These are phyloP conservation scores for Aspergillus melleus DNA, from an alignment of 2,329 filamentous ascomycete genomes.

Conservation along the genomic window DNA sequence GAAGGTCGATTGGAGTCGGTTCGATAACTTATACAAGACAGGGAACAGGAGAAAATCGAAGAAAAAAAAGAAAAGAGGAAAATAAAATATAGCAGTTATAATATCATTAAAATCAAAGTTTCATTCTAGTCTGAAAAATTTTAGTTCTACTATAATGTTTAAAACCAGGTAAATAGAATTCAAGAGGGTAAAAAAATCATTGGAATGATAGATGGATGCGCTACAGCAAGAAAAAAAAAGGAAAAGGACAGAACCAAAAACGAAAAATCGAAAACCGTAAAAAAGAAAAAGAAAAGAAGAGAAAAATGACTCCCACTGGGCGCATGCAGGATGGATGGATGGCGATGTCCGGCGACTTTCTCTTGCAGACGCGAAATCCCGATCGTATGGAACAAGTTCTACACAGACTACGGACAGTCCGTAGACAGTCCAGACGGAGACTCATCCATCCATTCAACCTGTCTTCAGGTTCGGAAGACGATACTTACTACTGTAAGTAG, in stretches of 20 bases:
- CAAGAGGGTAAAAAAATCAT: background rate
- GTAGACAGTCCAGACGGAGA: background rate
- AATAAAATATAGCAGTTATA: background rate
- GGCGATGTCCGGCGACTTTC: slow-evolving; percentile 19
- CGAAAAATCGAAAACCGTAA: background rate
- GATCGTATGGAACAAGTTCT: slow-evolving; percentile 25
- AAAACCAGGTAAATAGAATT: background rate
- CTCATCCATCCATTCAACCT: background rate
- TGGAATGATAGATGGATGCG: too few relatives aligned
- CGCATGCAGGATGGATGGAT: background rate
- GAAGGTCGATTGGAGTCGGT: background rate
- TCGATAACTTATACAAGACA: background rate
- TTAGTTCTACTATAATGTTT: background rate
- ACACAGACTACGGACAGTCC: background rate
- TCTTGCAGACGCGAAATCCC: slow-evolving; percentile 21
- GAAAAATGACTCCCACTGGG: background rate
- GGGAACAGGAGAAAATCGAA: slow-evolving; percentile 2
- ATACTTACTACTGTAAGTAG: background rate
- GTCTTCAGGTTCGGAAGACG: background rate
- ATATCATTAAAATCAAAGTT: background rate
- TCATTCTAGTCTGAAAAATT: background rate
- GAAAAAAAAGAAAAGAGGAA: background rate
- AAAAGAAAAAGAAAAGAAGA: background rate
- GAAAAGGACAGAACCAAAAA: background rate
- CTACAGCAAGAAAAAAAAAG: background rate